Conservation (phyloP, 306 rosid genomes). For the Quercus glauca region DNA sequence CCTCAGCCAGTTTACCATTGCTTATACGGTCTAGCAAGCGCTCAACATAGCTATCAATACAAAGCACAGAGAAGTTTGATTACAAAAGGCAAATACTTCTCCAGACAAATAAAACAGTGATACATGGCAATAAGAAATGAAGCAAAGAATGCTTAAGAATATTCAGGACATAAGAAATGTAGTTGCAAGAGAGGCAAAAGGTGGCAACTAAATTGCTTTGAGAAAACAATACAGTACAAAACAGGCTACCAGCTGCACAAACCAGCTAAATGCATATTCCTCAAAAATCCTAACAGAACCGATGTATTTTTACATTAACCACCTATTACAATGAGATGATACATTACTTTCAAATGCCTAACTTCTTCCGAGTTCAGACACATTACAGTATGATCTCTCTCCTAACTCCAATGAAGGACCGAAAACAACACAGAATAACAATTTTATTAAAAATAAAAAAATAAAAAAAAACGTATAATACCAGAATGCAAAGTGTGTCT, state of each 20-base stretch:
- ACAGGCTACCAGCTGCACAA: not conserved
- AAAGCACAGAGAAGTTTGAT: conserved; percentile 1
- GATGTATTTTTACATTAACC: not conserved
- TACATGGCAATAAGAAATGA: not conserved
- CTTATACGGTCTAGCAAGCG: conserved; percentile 87
- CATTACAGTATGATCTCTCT: not conserved
- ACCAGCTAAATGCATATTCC: not conserved
- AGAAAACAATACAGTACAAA: not conserved
- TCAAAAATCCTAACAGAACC: not conserved
- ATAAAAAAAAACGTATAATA: not conserved
- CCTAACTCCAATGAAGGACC: not conserved
- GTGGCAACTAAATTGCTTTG: conserved; percentile 2
- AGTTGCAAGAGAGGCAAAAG: not conserved
- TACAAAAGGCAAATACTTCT: conserved; percentile 9
- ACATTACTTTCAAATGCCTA: not conserved
- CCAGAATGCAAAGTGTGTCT: not conserved
- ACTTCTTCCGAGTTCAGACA: not conserved
- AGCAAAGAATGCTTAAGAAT: not conserved
- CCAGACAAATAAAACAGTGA: not conserved
- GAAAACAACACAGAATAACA: not conserved
- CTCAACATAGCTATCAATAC: conserved; percentile 63
- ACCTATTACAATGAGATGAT: not conserved
- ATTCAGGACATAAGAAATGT: not conserved
- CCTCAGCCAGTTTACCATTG: conserved; percentile 88
- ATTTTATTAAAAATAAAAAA: not conserved